Evolutionary conservation across 2,329 filamentous ascomycete genomes (phyloP).

Genomic region (Xylaria sp.): DNA sequence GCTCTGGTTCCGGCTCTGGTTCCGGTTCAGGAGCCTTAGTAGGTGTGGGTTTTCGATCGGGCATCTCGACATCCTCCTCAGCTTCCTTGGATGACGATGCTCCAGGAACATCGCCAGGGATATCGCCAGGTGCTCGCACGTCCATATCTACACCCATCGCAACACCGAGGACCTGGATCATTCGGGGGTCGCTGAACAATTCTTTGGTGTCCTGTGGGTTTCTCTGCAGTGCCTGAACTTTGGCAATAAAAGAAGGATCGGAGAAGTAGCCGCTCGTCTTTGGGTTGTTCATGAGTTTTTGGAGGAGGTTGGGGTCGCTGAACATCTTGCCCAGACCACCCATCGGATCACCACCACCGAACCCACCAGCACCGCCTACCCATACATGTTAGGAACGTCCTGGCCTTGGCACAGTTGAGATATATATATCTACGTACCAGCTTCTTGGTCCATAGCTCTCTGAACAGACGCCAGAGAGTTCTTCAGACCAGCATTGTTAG

Average conservation of each 20-base stretch:
- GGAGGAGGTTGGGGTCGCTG: constrained; percentile 87
- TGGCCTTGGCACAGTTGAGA: neutral
- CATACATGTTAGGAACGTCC: constrained; percentile 24
- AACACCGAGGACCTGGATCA: constrained; percentile 94
- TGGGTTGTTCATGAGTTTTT: constrained; percentile 92
- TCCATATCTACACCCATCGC: constrained; percentile 93
- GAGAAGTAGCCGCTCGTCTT: constrained; percentile 86
- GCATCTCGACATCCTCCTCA: constrained; percentile 82
- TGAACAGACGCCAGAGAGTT: constrained; percentile 85
- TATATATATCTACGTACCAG: constrained; percentile 46
- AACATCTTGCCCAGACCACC: constrained; percentile 92
- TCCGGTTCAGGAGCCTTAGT: constrained; percentile 60
- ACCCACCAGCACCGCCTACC: constrained; percentile 50
- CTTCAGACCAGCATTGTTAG: constrained; percentile 91
- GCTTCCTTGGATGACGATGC: constrained; percentile 56
- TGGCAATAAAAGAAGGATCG: constrained; percentile 88
- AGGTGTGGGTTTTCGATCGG: constrained; percentile 70
- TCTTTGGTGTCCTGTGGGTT: constrained; percentile 83
- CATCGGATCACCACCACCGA: constrained; percentile 70
- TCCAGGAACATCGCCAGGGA: constrained; percentile 49
- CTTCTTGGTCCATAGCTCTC: constrained; percentile 85
- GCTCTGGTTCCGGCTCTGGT: constrained; percentile 73
- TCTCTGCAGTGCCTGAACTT: constrained; percentile 81
- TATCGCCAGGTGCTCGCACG: constrained; percentile 59
- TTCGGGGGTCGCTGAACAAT: constrained; percentile 87